Conservation (phyloP, 495 filamentous ascomycete species). For the Cladorrhinum samala region DNA sequence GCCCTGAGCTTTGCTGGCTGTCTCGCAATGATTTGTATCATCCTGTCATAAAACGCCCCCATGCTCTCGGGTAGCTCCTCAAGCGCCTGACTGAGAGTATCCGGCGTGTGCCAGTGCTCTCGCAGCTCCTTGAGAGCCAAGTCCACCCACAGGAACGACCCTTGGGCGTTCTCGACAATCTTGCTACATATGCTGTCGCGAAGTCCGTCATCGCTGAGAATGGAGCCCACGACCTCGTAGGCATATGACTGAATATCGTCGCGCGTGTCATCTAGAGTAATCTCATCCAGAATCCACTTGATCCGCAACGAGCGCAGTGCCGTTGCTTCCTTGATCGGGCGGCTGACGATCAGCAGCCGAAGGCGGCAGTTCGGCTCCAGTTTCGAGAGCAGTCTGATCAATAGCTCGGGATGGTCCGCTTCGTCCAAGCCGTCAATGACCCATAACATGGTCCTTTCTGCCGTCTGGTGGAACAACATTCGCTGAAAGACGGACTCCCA, state of each 20-base stretch:
- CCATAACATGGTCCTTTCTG: constrained; percentile 25
- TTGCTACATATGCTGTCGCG: background rate
- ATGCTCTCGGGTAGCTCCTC: background rate
- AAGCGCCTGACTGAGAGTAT: background rate
- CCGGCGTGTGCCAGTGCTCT: background rate
- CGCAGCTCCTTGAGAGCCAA: background rate
- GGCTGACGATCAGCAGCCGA: background rate
- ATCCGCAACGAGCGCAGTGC: background rate
- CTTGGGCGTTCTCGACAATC: background rate
- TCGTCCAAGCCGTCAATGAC: constrained; percentile 36
- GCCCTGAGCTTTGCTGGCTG: background rate
- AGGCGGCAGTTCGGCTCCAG: background rate
- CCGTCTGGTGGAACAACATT: constrained; percentile 22
- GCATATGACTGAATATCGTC: background rate
- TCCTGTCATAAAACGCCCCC: background rate
- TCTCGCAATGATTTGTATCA: background rate
- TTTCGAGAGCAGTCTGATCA: background rate
- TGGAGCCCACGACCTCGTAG: background rate
- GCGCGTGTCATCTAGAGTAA: background rate
- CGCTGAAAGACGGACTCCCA: constrained; percentile 35
- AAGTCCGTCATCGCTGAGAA: background rate
- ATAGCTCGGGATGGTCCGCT: constrained; percentile 10
- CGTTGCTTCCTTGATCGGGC: background rate
- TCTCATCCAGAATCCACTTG: background rate
- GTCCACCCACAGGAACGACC: background rate